Base-by-base conservation (phyloP, 768 basidiomycete genomes). In the Tulasnella sp. region DNA sequence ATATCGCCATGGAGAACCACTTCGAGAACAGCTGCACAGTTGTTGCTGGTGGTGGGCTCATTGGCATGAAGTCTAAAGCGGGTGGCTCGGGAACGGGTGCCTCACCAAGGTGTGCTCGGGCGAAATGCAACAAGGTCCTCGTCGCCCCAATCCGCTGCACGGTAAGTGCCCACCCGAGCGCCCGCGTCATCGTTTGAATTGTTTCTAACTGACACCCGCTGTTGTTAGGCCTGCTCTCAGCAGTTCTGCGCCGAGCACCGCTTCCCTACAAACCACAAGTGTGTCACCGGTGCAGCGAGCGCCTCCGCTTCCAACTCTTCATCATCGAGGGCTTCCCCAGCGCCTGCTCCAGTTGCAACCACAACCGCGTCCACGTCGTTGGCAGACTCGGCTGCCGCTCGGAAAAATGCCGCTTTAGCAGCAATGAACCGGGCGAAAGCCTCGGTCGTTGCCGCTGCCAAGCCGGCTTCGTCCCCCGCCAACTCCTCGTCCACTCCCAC, bases 191-290 rank as follows among this genome's bases (percentile, higher is more conserved):
- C n/a, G 24, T 54, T 37, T 48, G 64, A 41, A 58, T 40, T 24
- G 60, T 79, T 37, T 42, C 77, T 44, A 6, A 50, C 3, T 76
- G 34, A 24, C 50, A 22, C 28, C 40, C 37, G 8, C 18, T 41
- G n/a, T 28, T 31, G 74, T 0, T 80, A 96, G 95, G 89, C 89
- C 85, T 96, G 95, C 85, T 88, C 86, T 72, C 86, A 90, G 81
- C 91, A 92, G 82, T 96, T 91, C 84, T 96, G 95, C 84, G 89
- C 93, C 0, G 86, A 90, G 40, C 95, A 96, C 84, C 93, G 95
- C 69, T 94, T 94, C 85, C 92, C 94, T 14, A 87, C 87, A 60
- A 92, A 93, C 82, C 95, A 96, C 82, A 87, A 74, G 40, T 84
- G 83, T 72, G 41, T 78, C 76, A 74, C 64, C 82, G 50, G 64